Percentiles rank a stretch among this genome's conserved stretches.
These are phyloP conservation scores for Leptographium lundbergii DNA, from an alignment of 2,329 filamentous ascomycete genomes.

Conservation along the genomic window DNA sequence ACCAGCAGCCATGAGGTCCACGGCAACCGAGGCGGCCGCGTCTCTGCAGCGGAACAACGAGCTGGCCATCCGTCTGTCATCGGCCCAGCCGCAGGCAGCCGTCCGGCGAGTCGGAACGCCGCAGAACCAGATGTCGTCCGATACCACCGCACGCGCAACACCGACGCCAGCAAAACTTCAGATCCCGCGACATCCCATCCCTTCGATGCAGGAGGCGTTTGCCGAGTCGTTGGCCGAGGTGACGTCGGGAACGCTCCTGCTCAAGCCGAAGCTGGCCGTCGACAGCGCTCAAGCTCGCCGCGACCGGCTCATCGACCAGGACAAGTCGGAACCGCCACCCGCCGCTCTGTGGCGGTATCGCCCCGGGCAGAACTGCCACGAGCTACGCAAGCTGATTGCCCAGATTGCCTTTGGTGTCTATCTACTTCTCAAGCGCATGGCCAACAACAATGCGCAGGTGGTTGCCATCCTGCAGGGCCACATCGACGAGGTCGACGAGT, in stretches of 20 bases:
- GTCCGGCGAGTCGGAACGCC: neutral
- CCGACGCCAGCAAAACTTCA: constrained; percentile 8
- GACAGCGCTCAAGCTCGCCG: constrained; percentile 49
- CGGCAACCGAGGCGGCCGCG: constrained; percentile 9
- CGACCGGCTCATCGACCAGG: constrained; percentile 54
- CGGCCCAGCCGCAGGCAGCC: constrained; percentile 4
- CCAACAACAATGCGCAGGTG: constrained; percentile 80
- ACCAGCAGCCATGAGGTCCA: constrained; percentile 13
- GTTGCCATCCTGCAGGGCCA: constrained; percentile 81
- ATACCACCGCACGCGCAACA: neutral
- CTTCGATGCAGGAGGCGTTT: constrained; percentile 68
- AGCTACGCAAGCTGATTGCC: constrained; percentile 77
- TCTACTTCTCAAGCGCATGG: constrained; percentile 69
- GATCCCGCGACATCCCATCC: constrained; percentile 51
- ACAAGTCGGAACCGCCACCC: constrained; percentile 57
- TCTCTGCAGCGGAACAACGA: constrained; percentile 12
- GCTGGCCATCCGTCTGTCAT: constrained; percentile 15
- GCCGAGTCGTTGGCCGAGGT: constrained; percentile 70
- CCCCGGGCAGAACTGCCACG: constrained; percentile 67
- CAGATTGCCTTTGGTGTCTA: constrained; percentile 93
- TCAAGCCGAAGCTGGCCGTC: constrained; percentile 39
- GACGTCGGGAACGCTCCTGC: constrained; percentile 30
- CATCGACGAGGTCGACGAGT: constrained; percentile 88
- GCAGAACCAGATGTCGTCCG: constrained; percentile 1
- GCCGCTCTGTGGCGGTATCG: constrained; percentile 65